Evolutionary conservation across 1,284 basidiomycete species (phyloP).

Genomic region (Meira miltonrushii): DNA sequence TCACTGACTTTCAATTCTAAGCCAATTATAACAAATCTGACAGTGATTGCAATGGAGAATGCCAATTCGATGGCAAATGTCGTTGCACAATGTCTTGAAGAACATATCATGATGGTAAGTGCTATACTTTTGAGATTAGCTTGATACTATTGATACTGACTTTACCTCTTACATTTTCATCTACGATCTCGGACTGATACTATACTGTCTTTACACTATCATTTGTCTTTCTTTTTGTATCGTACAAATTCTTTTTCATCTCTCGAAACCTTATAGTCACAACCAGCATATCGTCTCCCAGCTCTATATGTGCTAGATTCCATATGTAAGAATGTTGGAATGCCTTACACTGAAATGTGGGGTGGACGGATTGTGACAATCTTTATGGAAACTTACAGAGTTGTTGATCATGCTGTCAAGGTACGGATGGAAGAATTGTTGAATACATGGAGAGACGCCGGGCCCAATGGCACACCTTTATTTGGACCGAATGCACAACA

Average conservation of each 20-base stretch:
- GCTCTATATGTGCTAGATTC: conserved; percentile 92
- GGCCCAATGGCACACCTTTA: conserved; percentile 29
- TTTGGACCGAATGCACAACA: conserved; percentile 45
- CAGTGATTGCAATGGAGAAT: conserved; percentile 85
- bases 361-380: conserved; percentile 38
- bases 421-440: conserved; percentile 48
- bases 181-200: conserved; percentile 4
- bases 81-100: conserved; percentile 79
- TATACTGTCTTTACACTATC: not conserved
- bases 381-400: conserved; percentile 47
- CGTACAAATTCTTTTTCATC: not conserved
- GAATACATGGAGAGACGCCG: conserved; percentile 45
- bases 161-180: not conserved
- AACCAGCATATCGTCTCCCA: conserved; percentile 82
- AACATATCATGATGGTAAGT: conserved; percentile 67
- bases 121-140: not conserved
- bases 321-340: conserved; percentile 58
- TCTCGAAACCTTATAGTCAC: conserved; percentile 15
- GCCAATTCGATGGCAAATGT: conserved; percentile 68
- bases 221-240: not conserved
- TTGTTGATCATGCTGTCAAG: conserved; percentile 47
- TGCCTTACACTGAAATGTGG: conserved; percentile 46
- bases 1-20: conserved; percentile 91
- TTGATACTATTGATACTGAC: conserved; percentile 5
- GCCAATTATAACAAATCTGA: conserved; percentile 90